Evolutionary conservation across 768 basidiomycete genomes (phyloP), one percentile per base, ranked within the genome.

Genomic region (Tubosaeta brunneosetosa): DNA sequence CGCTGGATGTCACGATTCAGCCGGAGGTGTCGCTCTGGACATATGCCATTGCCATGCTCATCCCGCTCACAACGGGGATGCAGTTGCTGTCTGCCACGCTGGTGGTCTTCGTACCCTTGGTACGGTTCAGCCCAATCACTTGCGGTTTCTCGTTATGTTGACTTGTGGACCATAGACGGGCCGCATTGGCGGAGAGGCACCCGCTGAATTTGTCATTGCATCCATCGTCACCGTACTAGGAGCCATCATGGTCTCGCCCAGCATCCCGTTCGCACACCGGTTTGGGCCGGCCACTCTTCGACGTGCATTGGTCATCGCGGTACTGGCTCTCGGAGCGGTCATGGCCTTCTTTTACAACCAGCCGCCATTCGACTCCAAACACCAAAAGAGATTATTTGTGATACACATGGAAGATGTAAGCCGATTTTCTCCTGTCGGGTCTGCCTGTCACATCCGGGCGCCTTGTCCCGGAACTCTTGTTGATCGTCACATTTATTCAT

Each of bases 101-200:
- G 40, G 89, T 94, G 42, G 86, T 97, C 19, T 97, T 98, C 61
- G 91, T 95, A 0, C 95, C 95, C 7, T 69, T 97, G 62, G 88
- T 88, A 56, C 47, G 80, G 2, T 22, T 45, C 26, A 13, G 16
- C 7, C 10, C 16, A 6, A 29, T 69, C 17, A 19, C 47, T 19
- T 7, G n/a, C 48, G 17, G 12, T 6, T 44, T 40, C 11, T 33
- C 51, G 44, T 50, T 8, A 9, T 44, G 44, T 44, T 61, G 53
- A 55, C 36, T 26, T 3, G n/a, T 43, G 13, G 13, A 38, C 44
- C 44, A 6, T 57, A 90, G 87, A 91, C 88, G 0, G 94, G 94
- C 19, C 82, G 92, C 8, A 81, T 88, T 45, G 91, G 91, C 32
- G 79, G 76, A 33, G 85, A 89, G 36, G 91, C 87, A 0, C 94